phyloP scores from a whole-genome alignment of 371 early-diverging fungal genomes.

The Dichotomocladium elegans region DNA sequence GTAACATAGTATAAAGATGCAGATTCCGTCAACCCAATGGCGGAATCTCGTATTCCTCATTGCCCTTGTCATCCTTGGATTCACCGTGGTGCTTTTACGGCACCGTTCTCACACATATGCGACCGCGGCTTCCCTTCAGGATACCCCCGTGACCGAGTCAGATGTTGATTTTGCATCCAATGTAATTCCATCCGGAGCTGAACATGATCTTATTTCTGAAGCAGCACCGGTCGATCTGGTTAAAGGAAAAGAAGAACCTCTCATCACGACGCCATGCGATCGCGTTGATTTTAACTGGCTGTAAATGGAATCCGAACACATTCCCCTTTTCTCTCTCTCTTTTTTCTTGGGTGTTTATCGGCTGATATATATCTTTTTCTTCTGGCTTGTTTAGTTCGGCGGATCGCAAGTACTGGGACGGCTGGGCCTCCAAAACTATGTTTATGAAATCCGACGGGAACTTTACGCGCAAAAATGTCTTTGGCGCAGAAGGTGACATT shows the following conservation, averaged over 20 bases:
- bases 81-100: slow-evolving; percentile 5
- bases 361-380: not conserved
- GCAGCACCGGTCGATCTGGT: not conserved
- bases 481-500: slow-evolving; percentile 22
- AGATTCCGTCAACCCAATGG: slow-evolving; percentile 10
- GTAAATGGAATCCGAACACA: slow-evolving; percentile 10
- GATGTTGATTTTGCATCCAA: not conserved
- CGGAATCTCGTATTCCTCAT: slow-evolving; percentile 7
- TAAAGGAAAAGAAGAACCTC: not conserved
- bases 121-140: not conserved
- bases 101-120: not conserved
- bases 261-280: slow-evolving; percentile 18
- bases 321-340: not conserved
- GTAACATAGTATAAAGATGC: too few species aligned
- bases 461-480: slow-evolving; percentile 26
- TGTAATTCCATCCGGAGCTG: not conserved
- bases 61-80: slow-evolving; percentile 7
- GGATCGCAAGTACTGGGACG: slow-evolving; percentile 38
- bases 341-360: not conserved
- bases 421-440: slow-evolving; percentile 34
- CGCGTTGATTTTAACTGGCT: slow-evolving; percentile 27
- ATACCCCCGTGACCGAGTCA: not conserved
- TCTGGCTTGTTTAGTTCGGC: slow-evolving; percentile 19
- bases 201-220: too few species aligned
- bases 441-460: slow-evolving; percentile 32